Evolutionary conservation across 2,329 filamentous ascomycete species (phyloP), one percentile per base, ranked within the genome.

Genomic region (Aspergillus novoparasiticus): DNA sequence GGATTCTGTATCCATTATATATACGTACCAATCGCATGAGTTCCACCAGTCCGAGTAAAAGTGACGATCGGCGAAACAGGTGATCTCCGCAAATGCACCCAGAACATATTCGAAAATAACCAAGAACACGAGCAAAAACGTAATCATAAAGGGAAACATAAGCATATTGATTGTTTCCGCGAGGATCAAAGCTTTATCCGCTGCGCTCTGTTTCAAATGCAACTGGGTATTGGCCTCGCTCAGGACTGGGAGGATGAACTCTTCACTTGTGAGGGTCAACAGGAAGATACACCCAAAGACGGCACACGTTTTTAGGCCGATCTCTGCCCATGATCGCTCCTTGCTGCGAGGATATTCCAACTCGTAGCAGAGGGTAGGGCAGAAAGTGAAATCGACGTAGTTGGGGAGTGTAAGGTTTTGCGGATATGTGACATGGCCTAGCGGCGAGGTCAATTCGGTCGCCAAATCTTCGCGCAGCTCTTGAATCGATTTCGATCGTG

Each of bases 41-140:
- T 89, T 89, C 87, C 87, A 89, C 87, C 87, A 89, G 76, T 89
- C 87, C 46, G 85, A 83, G 82, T 97, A 99, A 81, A 98, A 98
- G 78, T 95, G 92, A 46, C 94, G 89, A 78, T 98, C 95, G 58
- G 90, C 94, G 77, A 98, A 98, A 71, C 89, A 86, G 21, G 94
- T 97, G 69, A 98, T 91, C 78, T 99, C 95, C 16, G 94, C 95
- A 73, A 96, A 97, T 55, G 94, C 94, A 62, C 94, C 95, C 39
- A 98, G 87, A 12, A 97, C 86, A 78, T 98, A 99, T 78, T 99
- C 95, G 78, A 98, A 99, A 72, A 98, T 98, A 77, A 97, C 93
- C 63, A 99, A 88, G 82, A 99, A 99, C 60, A 98, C 94, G 55
- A 98, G 88, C 5, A 98, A 83, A 76, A 98, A 96, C 4, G 90